Percentiles rank a stretch among this genome's conserved stretches.
Evolutionary conservation across 805 yeast species (phyloP).

Genomic region (Candida mattraensis): DNA sequence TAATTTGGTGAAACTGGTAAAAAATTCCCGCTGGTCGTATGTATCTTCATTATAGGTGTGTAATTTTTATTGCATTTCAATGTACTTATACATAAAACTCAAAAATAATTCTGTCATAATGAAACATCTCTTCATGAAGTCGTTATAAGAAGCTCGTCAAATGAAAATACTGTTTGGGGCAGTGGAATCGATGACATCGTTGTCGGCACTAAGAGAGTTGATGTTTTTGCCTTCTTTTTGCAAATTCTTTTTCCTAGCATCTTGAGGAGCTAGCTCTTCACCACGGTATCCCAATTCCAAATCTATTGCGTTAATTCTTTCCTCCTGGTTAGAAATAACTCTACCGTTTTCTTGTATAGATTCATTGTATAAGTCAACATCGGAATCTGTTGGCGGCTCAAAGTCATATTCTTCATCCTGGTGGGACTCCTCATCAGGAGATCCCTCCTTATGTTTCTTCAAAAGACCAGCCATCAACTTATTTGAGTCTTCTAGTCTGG

Average conservation of each 20-base stretch:
- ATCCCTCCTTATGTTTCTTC: constrained; percentile 26
- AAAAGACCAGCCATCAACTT: constrained; percentile 44
- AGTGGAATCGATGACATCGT: constrained; percentile 36
- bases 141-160: background rate
- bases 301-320: constrained; percentile 44
- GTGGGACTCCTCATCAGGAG: constrained; percentile 24
- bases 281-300: constrained; percentile 50
- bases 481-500: constrained; percentile 53
- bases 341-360: constrained; percentile 54
- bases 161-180: constrained; percentile 36
- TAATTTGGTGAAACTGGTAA: background rate
- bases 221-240: background rate
- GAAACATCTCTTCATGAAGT: no score
- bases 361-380: constrained; percentile 51
- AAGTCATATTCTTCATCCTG: constrained; percentile 30
- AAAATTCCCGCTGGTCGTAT: no score
- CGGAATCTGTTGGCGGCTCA: constrained; percentile 34
- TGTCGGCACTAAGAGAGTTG: constrained; percentile 34
- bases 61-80: no score
- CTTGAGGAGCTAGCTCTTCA: constrained; percentile 3
- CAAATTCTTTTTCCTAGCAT: constrained; percentile 2
- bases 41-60: no score
- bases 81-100: no score
- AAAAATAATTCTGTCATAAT: no score
- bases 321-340: constrained; percentile 52